Conservation (phyloP, 2,329 filamentous ascomycete genomes). For the Trichoderma semiorbis region DNA sequence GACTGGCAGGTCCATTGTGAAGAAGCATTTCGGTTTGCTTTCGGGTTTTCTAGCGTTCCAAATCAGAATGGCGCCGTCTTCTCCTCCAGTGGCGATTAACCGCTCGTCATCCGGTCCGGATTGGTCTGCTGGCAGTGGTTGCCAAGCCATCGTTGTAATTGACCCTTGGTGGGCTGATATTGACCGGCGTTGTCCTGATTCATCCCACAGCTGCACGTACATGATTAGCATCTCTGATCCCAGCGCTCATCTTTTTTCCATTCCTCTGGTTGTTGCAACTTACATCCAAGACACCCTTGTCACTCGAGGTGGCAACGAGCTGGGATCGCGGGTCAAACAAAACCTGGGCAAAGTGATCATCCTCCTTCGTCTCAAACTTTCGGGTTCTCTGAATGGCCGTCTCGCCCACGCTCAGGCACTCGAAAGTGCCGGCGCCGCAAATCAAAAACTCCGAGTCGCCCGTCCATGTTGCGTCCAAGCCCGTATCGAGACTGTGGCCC, state of each 20-base stretch:
- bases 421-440: conserved; percentile 54
- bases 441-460: conserved; percentile 56
- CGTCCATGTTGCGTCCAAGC: conserved; percentile 59
- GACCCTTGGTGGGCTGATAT: conserved; percentile 58
- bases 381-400: conserved; percentile 43
- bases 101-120: conserved; percentile 46
- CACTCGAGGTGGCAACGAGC: conserved; percentile 56
- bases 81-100: conserved; percentile 58
- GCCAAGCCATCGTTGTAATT: conserved; percentile 59
- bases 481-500: conserved; percentile 49
- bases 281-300: conserved; percentile 59
- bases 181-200: conserved; percentile 49
- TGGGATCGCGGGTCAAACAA: conserved; percentile 54
- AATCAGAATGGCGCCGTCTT: conserved; percentile 60
- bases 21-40: conserved; percentile 54
- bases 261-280: conserved; percentile 28
- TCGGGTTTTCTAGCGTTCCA: conserved; percentile 58
- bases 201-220: conserved; percentile 50
- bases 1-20: conserved; percentile 59
- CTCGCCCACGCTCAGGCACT: conserved; percentile 46
- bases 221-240: neutral
- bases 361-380: conserved; percentile 51
- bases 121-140: conserved; percentile 46
- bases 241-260: neutral
- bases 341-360: conserved; percentile 53